phyloP scores from a whole-genome alignment of 352 stramenopile species.

The Globisporangium rhizosaccharum region DNA sequence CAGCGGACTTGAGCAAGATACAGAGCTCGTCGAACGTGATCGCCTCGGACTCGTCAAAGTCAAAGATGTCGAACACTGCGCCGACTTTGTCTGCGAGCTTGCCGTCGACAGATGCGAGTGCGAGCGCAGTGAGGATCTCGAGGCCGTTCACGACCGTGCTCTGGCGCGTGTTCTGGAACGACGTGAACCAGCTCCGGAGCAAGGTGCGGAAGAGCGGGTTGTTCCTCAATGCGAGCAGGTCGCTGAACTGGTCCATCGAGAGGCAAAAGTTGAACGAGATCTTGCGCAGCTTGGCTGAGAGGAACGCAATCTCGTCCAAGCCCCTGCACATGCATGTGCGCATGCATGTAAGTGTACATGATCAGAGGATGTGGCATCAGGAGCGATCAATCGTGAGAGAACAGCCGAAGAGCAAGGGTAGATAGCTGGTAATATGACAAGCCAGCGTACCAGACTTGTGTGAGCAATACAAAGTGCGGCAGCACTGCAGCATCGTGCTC shows the following conservation, averaged over 20 bases:
- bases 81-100: slow-evolving; percentile 52
- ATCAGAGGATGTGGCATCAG: neutral
- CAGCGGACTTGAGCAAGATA: slow-evolving; percentile 65
- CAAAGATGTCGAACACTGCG: slow-evolving; percentile 69
- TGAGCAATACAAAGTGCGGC: slow-evolving; percentile 55
- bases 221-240: slow-evolving; percentile 48
- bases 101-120: slow-evolving; percentile 41
- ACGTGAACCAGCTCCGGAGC: slow-evolving; percentile 52
- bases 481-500: slow-evolving; percentile 61
- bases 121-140: slow-evolving; percentile 57
- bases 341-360: neutral
- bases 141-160: slow-evolving; percentile 66
- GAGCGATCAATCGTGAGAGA: neutral
- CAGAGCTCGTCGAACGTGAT: slow-evolving; percentile 76
- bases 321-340: slow-evolving; percentile 18
- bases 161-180: slow-evolving; percentile 58
- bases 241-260: slow-evolving; percentile 54
- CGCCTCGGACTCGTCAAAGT: slow-evolving; percentile 59
- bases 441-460: slow-evolving; percentile 49
- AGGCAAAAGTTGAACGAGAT: slow-evolving; percentile 81
- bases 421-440: neutral
- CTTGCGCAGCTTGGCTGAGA: slow-evolving; percentile 44
- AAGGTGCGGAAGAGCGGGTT: slow-evolving; percentile 56
- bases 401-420: neutral
- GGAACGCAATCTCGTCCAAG: slow-evolving; percentile 45